Conservation (phyloP, 148 eudicot genomes). For the Rhododendron kiyosumense region DNA sequence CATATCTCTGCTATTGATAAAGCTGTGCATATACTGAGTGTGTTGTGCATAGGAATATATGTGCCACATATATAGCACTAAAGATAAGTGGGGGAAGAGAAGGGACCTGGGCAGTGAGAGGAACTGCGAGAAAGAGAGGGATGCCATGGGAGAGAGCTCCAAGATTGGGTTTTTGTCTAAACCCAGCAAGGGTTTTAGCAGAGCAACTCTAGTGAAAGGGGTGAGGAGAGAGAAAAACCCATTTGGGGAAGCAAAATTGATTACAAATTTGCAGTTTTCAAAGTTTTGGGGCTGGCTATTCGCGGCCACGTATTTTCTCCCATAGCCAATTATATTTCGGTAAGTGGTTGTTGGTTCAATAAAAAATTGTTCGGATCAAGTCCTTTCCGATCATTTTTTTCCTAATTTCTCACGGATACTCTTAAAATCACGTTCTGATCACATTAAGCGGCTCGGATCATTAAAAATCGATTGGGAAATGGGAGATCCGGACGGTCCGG, state of each 20-base stretch:
- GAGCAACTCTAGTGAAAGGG: not conserved
- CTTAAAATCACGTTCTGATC: no score
- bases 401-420: no score
- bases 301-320: no score
- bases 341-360: no score
- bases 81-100: not conserved
- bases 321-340: no score
- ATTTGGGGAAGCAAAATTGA: not conserved
- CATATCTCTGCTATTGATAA: not conserved
- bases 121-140: conserved; percentile 38
- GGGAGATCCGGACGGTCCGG: no score
- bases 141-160: conserved; percentile 31
- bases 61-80: not conserved
- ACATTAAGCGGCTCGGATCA: no score
- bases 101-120: conserved; percentile 32
- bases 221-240: conserved; percentile 11
- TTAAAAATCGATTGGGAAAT: no score
- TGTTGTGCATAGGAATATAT: not conserved
- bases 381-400: no score
- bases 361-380: no score
- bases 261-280: not conserved
- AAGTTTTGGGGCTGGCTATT: no score
- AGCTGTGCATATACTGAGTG: not conserved
- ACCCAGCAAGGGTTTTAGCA: conserved; percentile 18
- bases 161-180: not conserved